Conservation (phyloP, 495 filamentous ascomycete species). For the Penicillium tannophilum region DNA sequence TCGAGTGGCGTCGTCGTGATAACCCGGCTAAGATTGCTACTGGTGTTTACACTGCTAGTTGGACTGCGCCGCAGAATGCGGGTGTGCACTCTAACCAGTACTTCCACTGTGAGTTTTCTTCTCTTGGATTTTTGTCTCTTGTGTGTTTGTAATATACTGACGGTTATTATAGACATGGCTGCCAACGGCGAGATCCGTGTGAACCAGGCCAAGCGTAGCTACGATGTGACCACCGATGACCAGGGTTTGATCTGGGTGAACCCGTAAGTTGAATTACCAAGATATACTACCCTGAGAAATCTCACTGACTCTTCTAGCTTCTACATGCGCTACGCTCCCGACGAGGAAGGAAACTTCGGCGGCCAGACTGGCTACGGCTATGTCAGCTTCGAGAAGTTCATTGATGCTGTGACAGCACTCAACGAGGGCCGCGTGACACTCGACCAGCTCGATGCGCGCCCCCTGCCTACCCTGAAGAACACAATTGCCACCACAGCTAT, state of each 20-base stretch:
- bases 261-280: conserved; percentile 46
- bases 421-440: conserved; percentile 72
- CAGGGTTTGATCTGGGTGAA: conserved; percentile 80
- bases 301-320: conserved; percentile 49
- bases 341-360: conserved; percentile 91
- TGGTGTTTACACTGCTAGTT: conserved; percentile 91
- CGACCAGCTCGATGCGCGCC: conserved; percentile 73
- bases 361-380: conserved; percentile 94
- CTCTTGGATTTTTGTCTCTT: neutral
- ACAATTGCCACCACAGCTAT: conserved; percentile 92
- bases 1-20: conserved; percentile 78
- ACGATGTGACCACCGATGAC: conserved; percentile 86
- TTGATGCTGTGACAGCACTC: conserved; percentile 78
- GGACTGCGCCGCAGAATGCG: conserved; percentile 89
- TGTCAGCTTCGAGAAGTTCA: conserved; percentile 93
- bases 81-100: conserved; percentile 95
- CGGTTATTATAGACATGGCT: conserved; percentile 60
- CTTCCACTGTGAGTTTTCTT: conserved; percentile 67
- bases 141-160: neutral
- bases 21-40: conserved; percentile 71
- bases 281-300: neutral
- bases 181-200: conserved; percentile 81
- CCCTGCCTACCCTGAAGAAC: conserved; percentile 82
- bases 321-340: conserved; percentile 95
- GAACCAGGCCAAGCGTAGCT: conserved; percentile 92